A percentile compares a stretch with the other conserved stretches of the same genome.
These are phyloP conservation scores for Bassia scoparia DNA, from an alignment of 148 eudicot species.

Conservation along the genomic window DNA sequence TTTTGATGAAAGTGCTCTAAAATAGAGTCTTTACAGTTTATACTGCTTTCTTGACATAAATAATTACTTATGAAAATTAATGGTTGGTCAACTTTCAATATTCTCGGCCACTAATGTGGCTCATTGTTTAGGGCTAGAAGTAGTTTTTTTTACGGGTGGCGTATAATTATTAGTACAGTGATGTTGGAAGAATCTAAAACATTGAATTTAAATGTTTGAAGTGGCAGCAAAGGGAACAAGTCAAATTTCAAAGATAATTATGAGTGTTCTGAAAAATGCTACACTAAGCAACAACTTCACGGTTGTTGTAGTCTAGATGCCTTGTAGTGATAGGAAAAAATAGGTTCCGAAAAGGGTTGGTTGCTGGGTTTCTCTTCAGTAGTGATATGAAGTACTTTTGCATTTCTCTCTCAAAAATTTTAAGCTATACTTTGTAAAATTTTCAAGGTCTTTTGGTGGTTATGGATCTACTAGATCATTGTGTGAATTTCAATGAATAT, in stretches of 20 bases:
- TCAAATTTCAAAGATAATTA: too few relatives aligned
- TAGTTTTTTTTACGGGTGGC: neutral
- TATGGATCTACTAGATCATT: neutral
- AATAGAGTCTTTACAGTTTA: too few relatives aligned
- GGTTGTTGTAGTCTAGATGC: too few relatives aligned
- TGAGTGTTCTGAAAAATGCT: too few relatives aligned
- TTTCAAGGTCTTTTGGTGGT: neutral
- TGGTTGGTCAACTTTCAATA: neutral
- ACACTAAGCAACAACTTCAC: too few relatives aligned
- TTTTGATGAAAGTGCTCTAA: too few relatives aligned
- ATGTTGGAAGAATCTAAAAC: neutral
- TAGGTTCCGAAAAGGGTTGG: too few relatives aligned
- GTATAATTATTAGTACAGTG: neutral
- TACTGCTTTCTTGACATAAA: neutral
- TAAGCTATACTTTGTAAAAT: neutral
- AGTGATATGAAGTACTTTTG: neutral
- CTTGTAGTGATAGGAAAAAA: too few relatives aligned
- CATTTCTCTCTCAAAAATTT: neutral
- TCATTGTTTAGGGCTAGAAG: neutral
- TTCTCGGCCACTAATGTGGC: neutral
- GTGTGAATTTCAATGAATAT: neutral
- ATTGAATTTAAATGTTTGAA: too few relatives aligned
- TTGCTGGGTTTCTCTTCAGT: too few relatives aligned
- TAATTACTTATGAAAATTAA: neutral
- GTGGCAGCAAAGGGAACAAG: too few relatives aligned